These are phyloP conservation scores for Lavandula angustifolia DNA, from an alignment of 257 asterid species.

Conservation along the genomic window DNA sequence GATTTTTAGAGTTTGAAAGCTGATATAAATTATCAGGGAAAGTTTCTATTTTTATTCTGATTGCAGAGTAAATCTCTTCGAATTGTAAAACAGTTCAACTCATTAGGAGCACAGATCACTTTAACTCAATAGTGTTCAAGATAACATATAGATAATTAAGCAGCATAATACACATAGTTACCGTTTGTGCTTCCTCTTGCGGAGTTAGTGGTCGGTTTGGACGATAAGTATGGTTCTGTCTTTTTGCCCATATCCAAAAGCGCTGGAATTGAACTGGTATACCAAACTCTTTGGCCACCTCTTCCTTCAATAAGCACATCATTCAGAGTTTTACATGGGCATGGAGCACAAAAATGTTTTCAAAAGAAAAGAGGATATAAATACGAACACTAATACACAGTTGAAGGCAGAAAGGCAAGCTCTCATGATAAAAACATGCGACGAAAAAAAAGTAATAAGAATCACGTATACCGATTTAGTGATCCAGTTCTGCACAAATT, in stretches of 20 bases:
- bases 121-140: slow-evolving; percentile 10
- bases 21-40: too few relatives aligned
- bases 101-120: background rate
- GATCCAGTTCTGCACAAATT: background rate
- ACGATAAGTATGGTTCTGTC: slow-evolving; percentile 95
- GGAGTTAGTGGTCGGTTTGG: slow-evolving; percentile 90
- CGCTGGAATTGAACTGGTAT: slow-evolving; percentile 91
- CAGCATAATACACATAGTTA: slow-evolving; percentile 33
- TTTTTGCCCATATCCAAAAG: slow-evolving; percentile 97
- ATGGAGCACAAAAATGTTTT: background rate
- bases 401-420: background rate
- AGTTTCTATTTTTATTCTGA: background rate
- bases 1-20: too few relatives aligned
- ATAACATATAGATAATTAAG: slow-evolving; percentile 4
- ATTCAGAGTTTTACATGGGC: slow-evolving; percentile 17
- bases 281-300: slow-evolving; percentile 88
- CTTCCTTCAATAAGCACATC: slow-evolving; percentile 64
- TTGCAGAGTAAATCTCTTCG: background rate
- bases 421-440: slow-evolving; percentile 5
- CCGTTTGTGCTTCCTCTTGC: slow-evolving; percentile 88
- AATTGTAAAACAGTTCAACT: slow-evolving; percentile 3
- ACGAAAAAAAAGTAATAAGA: slow-evolving; percentile 8
- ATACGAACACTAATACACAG: background rate
- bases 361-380: background rate
- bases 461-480: background rate